Percentiles rank a stretch among this genome's conserved stretches.
Conservation (phyloP, 176 grass and related monocot genomes). For the Lolium rigidum region DNA sequence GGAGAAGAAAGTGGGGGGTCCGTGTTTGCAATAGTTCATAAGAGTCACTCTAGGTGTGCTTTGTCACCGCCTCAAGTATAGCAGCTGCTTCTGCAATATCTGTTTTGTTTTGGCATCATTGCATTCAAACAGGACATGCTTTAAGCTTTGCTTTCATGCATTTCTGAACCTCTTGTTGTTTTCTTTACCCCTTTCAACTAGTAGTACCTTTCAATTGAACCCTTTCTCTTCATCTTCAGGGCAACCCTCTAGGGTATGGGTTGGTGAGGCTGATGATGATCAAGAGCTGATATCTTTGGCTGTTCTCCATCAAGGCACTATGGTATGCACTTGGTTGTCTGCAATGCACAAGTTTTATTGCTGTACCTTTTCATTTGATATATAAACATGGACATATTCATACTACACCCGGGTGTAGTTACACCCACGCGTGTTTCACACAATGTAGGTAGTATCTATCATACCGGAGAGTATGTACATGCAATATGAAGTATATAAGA, state of each 20-base stretch:
- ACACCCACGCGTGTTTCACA: no score
- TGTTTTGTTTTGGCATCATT: constrained; percentile 26
- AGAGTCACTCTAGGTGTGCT: constrained; percentile 9
- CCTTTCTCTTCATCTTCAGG: constrained; percentile 54
- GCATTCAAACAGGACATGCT: constrained; percentile 12
- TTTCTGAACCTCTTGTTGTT: constrained; percentile 28
- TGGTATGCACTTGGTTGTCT: constrained; percentile 48
- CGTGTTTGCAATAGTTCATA: constrained; percentile 1
- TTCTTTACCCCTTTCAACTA: constrained; percentile 29
- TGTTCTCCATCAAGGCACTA: constrained; percentile 62
- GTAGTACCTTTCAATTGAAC: constrained; percentile 27
- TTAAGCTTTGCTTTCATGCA: constrained; percentile 28
- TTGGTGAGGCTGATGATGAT: constrained; percentile 79
- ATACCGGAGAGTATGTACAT: no score
- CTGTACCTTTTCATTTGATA: constrained; percentile 27
- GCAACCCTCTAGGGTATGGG: constrained; percentile 67
- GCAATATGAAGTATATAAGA: no score
- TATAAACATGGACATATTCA: no score
- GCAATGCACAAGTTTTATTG: constrained; percentile 32
- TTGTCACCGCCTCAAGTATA: constrained; percentile 11
- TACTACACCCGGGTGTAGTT: no score
- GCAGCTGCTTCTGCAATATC: not conserved
- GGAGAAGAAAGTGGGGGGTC: not conserved
- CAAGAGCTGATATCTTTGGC: constrained; percentile 80
- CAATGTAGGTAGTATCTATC: no score